These are phyloP conservation scores for Suillus discolor DNA, from an alignment of 768 basidiomycete genomes.

Conservation along the genomic window DNA sequence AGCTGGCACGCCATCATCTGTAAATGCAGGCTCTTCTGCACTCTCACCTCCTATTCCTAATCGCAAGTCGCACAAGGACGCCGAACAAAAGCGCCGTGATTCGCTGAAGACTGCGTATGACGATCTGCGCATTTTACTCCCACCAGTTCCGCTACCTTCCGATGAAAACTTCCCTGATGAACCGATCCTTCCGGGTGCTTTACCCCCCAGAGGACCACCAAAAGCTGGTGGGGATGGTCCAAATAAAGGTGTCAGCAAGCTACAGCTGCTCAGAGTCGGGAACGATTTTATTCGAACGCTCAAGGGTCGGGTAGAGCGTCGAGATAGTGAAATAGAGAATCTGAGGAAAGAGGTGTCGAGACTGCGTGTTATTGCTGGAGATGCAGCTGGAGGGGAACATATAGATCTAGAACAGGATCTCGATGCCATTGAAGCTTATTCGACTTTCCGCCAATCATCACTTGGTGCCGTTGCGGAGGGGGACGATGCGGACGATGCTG, in stretches of 20 bases:
- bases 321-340: slow-evolving; percentile 75
- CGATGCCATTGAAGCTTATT: slow-evolving; percentile 29
- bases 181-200: slow-evolving; percentile 80
- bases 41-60: slow-evolving; percentile 45
- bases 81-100: slow-evolving; percentile 97
- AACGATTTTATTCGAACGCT: slow-evolving; percentile 86
- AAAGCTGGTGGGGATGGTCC: slow-evolving; percentile 88
- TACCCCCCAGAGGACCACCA: slow-evolving; percentile 89
- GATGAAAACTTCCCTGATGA: slow-evolving; percentile 73
- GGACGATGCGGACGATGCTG: slow-evolving; percentile 29
- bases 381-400: slow-evolving; percentile 23
- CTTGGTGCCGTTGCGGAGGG: slow-evolving; percentile 33
- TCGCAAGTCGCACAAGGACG: slow-evolving; percentile 91
- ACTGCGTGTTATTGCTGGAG: slow-evolving; percentile 45
- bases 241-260: slow-evolving; percentile 92
- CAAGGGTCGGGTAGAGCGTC: slow-evolving; percentile 73
- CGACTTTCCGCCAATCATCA: slow-evolving; percentile 21
- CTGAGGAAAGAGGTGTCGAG: slow-evolving; percentile 68
- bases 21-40: slow-evolving; percentile 26
- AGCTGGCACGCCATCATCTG: slow-evolving; percentile 37
- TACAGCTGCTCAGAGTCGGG: slow-evolving; percentile 87
- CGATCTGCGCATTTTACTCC: slow-evolving; percentile 79
- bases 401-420: slow-evolving; percentile 33
- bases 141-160: slow-evolving; percentile 83
- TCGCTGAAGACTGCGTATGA: slow-evolving; percentile 94